Percentiles rank a stretch among this genome's conserved stretches.
Evolutionary conservation across 495 filamentous ascomycete species (phyloP).

Genomic region (Neurospora tetrasperma): DNA sequence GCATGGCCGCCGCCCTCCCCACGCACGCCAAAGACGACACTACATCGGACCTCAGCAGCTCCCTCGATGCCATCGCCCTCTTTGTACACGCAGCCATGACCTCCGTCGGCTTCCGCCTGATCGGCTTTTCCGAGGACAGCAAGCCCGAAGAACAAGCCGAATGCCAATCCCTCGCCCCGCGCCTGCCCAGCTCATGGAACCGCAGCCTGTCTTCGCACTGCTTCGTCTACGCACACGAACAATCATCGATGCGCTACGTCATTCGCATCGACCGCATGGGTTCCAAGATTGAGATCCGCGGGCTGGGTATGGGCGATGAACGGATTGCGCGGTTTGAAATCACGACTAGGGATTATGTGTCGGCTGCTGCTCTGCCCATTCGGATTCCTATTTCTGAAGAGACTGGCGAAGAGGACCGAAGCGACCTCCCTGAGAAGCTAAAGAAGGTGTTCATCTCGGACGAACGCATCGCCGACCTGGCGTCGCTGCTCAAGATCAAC

Average conservation of each 20-base stretch:
- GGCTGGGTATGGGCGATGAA: constrained; percentile 68
- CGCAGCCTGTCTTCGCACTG: constrained; percentile 50
- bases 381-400: constrained; percentile 28
- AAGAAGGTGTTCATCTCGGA: constrained; percentile 63
- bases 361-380: constrained; percentile 34
- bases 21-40: constrained; percentile 39
- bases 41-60: constrained; percentile 55
- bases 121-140: constrained; percentile 69
- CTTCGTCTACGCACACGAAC: constrained; percentile 83
- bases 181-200: constrained; percentile 77
- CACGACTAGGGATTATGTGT: constrained; percentile 65
- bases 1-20: constrained; percentile 49
- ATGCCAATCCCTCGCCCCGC: constrained; percentile 34
- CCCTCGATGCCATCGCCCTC: constrained; percentile 78
- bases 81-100: constrained; percentile 76
- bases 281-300: constrained; percentile 72
- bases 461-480: constrained; percentile 55
- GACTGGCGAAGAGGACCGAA: constrained; percentile 31
- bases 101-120: constrained; percentile 67
- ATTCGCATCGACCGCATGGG: constrained; percentile 75
- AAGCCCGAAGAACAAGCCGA: constrained; percentile 26
- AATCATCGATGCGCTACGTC: constrained; percentile 78
- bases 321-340: constrained; percentile 70
- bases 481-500: constrained; percentile 56
- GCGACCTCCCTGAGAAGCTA: constrained; percentile 35